These are phyloP conservation scores for Pouteria campechiana DNA, from an alignment of 179 eudicot species.

Conservation along the genomic window DNA sequence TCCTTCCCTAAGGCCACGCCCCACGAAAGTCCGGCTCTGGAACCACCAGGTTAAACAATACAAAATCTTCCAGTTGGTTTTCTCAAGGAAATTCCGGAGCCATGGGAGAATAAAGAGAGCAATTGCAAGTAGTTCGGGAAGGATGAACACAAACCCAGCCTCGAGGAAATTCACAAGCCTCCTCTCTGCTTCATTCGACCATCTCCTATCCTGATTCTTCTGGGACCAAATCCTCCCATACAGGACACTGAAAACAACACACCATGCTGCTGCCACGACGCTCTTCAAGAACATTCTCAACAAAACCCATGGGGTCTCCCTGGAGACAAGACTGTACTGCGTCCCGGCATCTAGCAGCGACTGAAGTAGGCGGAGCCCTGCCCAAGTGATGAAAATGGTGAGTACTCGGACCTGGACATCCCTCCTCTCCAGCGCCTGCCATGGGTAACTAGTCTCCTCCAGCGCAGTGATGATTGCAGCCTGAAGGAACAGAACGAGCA, in stretches of 20 bases:
- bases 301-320: slow-evolving; percentile 61
- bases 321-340: slow-evolving; percentile 69
- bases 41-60: slow-evolving; percentile 90
- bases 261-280: slow-evolving; percentile 55
- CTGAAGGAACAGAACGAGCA: slow-evolving; percentile 75
- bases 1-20: slow-evolving; percentile 87
- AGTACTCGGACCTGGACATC: slow-evolving; percentile 55
- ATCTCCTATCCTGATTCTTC: slow-evolving; percentile 27
- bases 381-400: slow-evolving; percentile 80
- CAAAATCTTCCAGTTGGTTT: slow-evolving; percentile 76
- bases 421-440: slow-evolving; percentile 43
- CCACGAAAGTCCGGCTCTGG: slow-evolving; percentile 74
- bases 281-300: slow-evolving; percentile 65
- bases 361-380: slow-evolving; percentile 63
- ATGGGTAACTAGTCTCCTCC: slow-evolving; percentile 54
- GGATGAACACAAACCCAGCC: slow-evolving; percentile 42
- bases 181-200: slow-evolving; percentile 41
- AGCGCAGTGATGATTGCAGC: slow-evolving; percentile 71
- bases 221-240: slow-evolving; percentile 60
- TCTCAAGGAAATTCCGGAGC: slow-evolving; percentile 72
- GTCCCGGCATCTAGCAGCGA: slow-evolving; percentile 55
- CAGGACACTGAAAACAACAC: slow-evolving; percentile 40
- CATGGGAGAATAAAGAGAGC: slow-evolving; percentile 66
- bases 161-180: slow-evolving; percentile 45
- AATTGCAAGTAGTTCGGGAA: slow-evolving; percentile 62